Base-by-base conservation (phyloP, 1,139 yeast species). In the Ogataea hybrid region DNA sequence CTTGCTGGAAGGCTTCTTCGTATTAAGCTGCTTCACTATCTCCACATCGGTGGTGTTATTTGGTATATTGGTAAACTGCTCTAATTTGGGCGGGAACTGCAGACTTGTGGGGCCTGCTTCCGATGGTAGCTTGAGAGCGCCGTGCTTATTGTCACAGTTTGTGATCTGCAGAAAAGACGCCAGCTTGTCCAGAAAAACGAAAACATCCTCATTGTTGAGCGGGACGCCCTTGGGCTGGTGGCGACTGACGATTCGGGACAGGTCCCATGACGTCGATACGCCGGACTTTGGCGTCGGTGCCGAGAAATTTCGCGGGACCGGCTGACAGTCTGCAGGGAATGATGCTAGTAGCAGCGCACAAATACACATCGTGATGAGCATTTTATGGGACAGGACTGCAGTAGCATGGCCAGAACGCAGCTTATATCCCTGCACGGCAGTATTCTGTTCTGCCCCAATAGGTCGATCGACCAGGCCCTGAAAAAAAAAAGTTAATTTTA, bases 121-220 rank as follows among this genome's bases (percentile, higher is more conserved):
- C 9, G 35, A 16, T 10, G 46, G 39, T 8, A 43, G 23, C 34
- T 36, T 43, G 21, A 49, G 32, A 8, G 47, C 52, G 4, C 39
- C 39, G 30, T 46, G 30, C 21, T 46, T 46, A 35, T 49, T 49
- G 18, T 44, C 45, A 30, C 52, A 49, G 27, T 49, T 49, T 5
- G 52, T 43, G 8, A 49, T 32, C 16, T 49, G 52, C 15, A 49
- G 34, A 6, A 49, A 8, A 2, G 52, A 49, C 3, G 47, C 46
- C n/a, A 44, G 12, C 21, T 38, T 43, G 30, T 49, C 52, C 22
- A 49, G 35, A 22, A 42, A 46, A n/a, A 17, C n/a, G 20, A 42
- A 44, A 12, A 44, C 25, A 3, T 32, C 34, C 6, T 18, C 14
- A n/a, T 41, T 20, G n/a, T 28, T 11, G n/a, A 49, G 34, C 25